Base-by-base conservation (phyloP, 108 stramenopile genomes). In the Fragilaria radians region DNA sequence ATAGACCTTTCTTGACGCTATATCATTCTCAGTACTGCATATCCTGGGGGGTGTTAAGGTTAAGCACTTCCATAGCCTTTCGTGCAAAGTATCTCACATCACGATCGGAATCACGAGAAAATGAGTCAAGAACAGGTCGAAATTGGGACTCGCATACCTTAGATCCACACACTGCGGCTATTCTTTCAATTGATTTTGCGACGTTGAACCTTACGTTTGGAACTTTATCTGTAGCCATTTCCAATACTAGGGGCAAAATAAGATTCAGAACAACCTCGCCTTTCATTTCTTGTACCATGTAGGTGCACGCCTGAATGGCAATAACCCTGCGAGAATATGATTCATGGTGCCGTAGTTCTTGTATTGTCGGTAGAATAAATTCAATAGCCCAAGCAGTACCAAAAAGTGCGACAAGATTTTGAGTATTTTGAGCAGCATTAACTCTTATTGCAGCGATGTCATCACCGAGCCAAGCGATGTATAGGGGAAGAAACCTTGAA, bases 171-270 rank as follows among this genome's bases (percentile, higher is more conserved):
- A 74, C 59, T 17, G 88, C 76, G 14, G 85, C 88, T 24, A 98
- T 67, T 19, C 63, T 68, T 46, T 77, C 79, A 46, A 99, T 63
- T 11, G 81, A 88, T 70, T 95, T 95, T 23, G 96, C 93, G 18
- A 96, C 95, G 68, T 95, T 97, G 65, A 99, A 95, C 23, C 98
- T 86, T 32, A 99, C 92, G 69, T 99, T 99, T 9, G 98, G 88
- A n/a, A 96, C 65, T 46, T 66, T 5, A 61, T 99, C 98, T 3
- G 72, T 78, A 1, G 93, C 89, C 94, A 99, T 92, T 50, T 88
- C 78, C 21, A 97, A 57, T 17, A 96, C 61, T 22, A 93, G 67
- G 7, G 95, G 95, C 19, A 99, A 71, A n/a, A 96, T 61, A 59
- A 93, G 88, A 45, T 54, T 57, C 30, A 64, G 48, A 3, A 78